A percentile compares a stretch with the other conserved stretches of the same genome.
Evolutionary conservation across 768 basidiomycete species (phyloP).

Genomic region (Cyathus striatus): DNA sequence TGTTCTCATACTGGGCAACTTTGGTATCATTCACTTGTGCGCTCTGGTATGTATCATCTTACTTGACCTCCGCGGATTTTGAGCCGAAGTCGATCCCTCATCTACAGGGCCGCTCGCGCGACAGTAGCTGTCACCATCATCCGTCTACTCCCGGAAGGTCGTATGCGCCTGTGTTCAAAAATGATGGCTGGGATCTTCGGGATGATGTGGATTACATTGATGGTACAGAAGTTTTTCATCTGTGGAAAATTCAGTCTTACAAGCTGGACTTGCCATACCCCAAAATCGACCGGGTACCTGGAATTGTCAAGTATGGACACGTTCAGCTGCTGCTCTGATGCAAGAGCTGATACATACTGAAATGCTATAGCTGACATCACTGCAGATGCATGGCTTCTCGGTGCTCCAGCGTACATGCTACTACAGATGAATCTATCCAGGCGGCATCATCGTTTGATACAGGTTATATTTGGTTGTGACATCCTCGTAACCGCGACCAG

Average conservation of each 20-base stretch:
- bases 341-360: not conserved
- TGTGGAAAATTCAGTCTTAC: slow-evolving; percentile 6
- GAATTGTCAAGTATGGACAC: slow-evolving; percentile 4
- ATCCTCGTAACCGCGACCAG: slow-evolving; percentile 12
- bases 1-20: too few species aligned
- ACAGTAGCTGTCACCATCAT: slow-evolving; percentile 17
- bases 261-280: slow-evolving; percentile 1
- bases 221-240: slow-evolving; percentile 10
- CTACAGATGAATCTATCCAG: slow-evolving; percentile 12
- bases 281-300: not conserved
- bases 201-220: slow-evolving; percentile 4
- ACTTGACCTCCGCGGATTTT: too few species aligned
- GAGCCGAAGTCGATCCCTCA: too few species aligned
- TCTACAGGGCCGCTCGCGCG: slow-evolving; percentile 6
- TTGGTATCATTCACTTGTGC: too few species aligned
- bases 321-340: not conserved
- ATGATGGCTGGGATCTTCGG: slow-evolving; percentile 6
- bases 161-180: slow-evolving; percentile 8
- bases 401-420: slow-evolving; percentile 16
- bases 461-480: slow-evolving; percentile 16
- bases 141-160: slow-evolving; percentile 10
- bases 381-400: slow-evolving; percentile 17
- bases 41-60: too few species aligned
- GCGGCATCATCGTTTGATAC: slow-evolving; percentile 12
- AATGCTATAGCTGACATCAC: slow-evolving; percentile 14